Base-by-base conservation (phyloP, 2,329 filamentous ascomycete genomes). In the Dothideomycetes sp. region DNA sequence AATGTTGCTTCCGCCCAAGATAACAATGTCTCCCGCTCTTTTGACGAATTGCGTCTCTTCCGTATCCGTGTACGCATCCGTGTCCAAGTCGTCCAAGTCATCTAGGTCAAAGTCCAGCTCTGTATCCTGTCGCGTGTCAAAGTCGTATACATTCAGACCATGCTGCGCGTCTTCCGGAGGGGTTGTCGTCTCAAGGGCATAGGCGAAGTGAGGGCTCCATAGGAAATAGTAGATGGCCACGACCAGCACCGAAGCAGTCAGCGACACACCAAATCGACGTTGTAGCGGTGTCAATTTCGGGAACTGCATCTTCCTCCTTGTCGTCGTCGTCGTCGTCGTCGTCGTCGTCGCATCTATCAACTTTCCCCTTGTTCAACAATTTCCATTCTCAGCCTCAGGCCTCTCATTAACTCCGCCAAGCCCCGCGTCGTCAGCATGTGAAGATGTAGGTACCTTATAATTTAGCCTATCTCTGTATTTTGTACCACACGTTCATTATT, bases 191-290 rank as follows among this genome's bases (percentile, higher is more conserved):
- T 84, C 77, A 39, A 70, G 65, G 8, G 82, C 82, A 50, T 80
- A 70, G 32, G 76, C 81, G 48, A 79, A 71, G 39, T 68, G 67
- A 13, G 74, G 71, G 31, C 70, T 70, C 43, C 73, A 72, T 25
- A 83, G 66, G 18, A 74, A 60, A 43, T 82, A 63, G 55, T 78
- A 82, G 29, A 86, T 57, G 27, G 76, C 53, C 23, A 81, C 52
- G 22, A 84, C 59, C 36, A 82, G 55, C 20, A 75, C 61, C 22
- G 76, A 74, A 40, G 78, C 75, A 52, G 73, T 66, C 39, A 82
- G 57, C 43, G 80, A 83, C 53, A 79, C 77, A 56, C 74, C 74
- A 54, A 85, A 74, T 57, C 82, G 80, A 64, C 78, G 81, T 66
- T 84, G 83, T 51, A 84, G 66, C 53, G 74, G 77, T 58, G 73